Evolutionary conservation across 345 rosid species (phyloP).

Genomic region (Hibiscus tridactylites): DNA sequence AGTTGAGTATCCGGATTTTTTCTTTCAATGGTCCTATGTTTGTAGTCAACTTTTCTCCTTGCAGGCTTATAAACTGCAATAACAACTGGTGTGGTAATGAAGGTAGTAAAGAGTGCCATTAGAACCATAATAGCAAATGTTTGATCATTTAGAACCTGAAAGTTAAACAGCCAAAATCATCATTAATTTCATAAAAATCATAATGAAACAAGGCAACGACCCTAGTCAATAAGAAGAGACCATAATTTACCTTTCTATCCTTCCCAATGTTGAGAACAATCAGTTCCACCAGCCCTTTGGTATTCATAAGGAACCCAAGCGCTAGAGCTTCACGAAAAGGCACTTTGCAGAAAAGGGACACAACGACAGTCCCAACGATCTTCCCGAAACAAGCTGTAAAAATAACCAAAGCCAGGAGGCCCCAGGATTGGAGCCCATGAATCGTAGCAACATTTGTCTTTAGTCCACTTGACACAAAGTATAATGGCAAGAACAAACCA

Average conservation of each 20-base stretch:
- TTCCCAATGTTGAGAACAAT: slow-evolving; percentile 80
- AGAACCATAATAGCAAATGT: slow-evolving; percentile 73
- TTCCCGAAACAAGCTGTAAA: slow-evolving; percentile 64
- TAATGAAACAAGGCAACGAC: not conserved
- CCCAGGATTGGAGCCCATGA: slow-evolving; percentile 58
- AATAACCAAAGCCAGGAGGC: slow-evolving; percentile 55
- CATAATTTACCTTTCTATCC: slow-evolving; percentile 47
- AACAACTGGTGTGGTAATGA: slow-evolving; percentile 72
- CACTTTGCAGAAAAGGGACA: slow-evolving; percentile 38
- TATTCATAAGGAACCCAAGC: slow-evolving; percentile 74
- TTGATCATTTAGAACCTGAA: slow-evolving; percentile 73
- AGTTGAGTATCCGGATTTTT: slow-evolving; percentile 34
- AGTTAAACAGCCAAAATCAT: not conserved
- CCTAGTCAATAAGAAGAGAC: not conserved
- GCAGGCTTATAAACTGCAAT: slow-evolving; percentile 59
- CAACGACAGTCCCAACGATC: slow-evolving; percentile 45
- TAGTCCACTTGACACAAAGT: slow-evolving; percentile 73
- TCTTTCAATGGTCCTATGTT: slow-evolving; percentile 41
- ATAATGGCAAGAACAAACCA: slow-evolving; percentile 61
- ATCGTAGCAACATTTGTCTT: slow-evolving; percentile 63
- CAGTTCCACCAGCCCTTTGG: slow-evolving; percentile 83
- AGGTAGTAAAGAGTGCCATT: slow-evolving; percentile 75
- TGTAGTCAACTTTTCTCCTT: slow-evolving; percentile 29
- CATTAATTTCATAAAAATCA: not conserved
- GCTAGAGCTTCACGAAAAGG: slow-evolving; percentile 47